A percentile compares a stretch with the other conserved stretches of the same genome.
phyloP scores from a whole-genome alignment of 768 basidiomycete species.

The Lactarius tabidus region DNA sequence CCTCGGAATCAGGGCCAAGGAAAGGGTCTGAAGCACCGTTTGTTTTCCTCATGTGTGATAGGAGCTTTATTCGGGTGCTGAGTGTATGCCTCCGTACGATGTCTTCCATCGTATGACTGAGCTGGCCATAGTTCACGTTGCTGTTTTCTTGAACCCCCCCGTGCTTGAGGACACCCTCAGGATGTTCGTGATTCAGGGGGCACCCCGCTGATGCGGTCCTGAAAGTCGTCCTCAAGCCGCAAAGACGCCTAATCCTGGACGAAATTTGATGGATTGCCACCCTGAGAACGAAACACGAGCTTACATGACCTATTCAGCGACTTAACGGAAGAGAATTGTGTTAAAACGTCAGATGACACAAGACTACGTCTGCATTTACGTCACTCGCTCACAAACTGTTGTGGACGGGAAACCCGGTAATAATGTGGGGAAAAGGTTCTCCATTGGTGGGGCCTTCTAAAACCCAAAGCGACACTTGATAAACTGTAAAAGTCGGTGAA shows the following conservation, averaged over 20 bases:
- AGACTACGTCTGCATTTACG: slow-evolving; percentile 46
- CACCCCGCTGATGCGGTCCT: slow-evolving; percentile 70
- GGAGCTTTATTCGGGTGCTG: slow-evolving; percentile 33
- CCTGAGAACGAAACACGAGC: slow-evolving; percentile 84
- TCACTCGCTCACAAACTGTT: slow-evolving; percentile 67
- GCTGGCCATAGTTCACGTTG: slow-evolving; percentile 80
- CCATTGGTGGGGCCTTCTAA: neutral
- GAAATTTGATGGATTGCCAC: slow-evolving; percentile 73
- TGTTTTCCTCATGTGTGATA: slow-evolving; percentile 59
- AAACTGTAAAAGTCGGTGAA: slow-evolving; percentile 47
- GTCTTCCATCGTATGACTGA: slow-evolving; percentile 57
- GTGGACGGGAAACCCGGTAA: slow-evolving; percentile 82
- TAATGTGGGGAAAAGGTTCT: slow-evolving; percentile 61
- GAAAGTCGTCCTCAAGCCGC: slow-evolving; percentile 60
- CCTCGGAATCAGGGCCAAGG: no score
- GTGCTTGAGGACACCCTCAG: slow-evolving; percentile 65
- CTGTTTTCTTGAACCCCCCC: slow-evolving; percentile 95
- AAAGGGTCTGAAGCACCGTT: slow-evolving; percentile 51
- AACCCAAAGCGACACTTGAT: no score
- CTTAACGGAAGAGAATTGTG: slow-evolving; percentile 64
- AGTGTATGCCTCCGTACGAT: slow-evolving; percentile 45
- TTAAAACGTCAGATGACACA: neutral
- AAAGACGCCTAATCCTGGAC: slow-evolving; percentile 72
- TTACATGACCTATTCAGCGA: slow-evolving; percentile 84
- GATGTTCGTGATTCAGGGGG: slow-evolving; percentile 61